Conservation (phyloP, 768 basidiomycete genomes). For the Lactifluus volemus region DNA sequence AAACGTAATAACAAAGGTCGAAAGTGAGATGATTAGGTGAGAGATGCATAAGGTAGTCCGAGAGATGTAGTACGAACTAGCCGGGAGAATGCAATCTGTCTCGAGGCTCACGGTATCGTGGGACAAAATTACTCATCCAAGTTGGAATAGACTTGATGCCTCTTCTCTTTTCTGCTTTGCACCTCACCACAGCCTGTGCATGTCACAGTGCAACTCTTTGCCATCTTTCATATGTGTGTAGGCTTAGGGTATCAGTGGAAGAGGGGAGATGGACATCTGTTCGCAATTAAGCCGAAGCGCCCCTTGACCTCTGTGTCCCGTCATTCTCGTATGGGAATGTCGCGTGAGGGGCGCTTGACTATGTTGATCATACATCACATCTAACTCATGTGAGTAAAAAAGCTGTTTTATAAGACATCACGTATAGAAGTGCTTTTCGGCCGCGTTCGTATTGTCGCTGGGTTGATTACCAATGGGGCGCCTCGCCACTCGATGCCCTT, state of each 20-base stretch:
- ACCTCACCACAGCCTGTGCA: conserved; percentile 33
- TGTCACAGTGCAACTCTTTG: conserved; percentile 47
- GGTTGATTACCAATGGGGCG: not conserved
- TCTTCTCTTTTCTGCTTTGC: not conserved
- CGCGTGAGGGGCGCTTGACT: conserved; percentile 62
- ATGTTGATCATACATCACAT: conserved; percentile 58
- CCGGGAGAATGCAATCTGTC: too few species aligned
- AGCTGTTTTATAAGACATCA: too few species aligned
- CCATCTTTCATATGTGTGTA: conserved; percentile 22
- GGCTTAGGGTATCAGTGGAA: conserved; percentile 46
- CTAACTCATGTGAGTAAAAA: conserved; percentile 4
- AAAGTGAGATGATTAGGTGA: too few species aligned
- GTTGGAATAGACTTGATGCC: too few species aligned
- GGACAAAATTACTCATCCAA: not conserved
- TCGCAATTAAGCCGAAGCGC: conserved; percentile 80
- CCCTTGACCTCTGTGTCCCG: conserved; percentile 34
- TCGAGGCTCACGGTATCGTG: too few species aligned
- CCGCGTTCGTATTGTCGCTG: not conserved
- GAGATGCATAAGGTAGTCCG: too few species aligned
- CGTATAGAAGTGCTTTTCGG: not conserved
- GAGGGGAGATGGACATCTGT: conserved; percentile 38
- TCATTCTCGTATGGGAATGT: conserved; percentile 28
- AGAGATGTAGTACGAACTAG: too few species aligned
- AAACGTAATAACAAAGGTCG: too few species aligned
- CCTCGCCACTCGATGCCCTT: not conserved